Evolutionary conservation across 2,329 filamentous ascomycete species (phyloP).

Genomic region (Diaporthe amygdali): DNA sequence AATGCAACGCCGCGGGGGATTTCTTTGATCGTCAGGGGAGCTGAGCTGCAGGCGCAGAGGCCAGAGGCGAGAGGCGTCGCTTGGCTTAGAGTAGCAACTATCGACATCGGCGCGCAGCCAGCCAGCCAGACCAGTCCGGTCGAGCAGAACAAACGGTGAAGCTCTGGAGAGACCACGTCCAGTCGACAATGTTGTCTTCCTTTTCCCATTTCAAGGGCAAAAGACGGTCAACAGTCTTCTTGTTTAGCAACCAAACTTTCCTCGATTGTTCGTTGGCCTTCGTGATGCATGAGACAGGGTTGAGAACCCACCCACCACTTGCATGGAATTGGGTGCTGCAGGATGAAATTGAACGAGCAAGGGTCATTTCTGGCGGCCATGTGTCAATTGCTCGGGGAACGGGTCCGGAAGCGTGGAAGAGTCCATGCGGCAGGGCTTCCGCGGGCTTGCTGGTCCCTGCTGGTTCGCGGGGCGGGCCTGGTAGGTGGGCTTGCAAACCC

Average conservation of each 20-base stretch:
- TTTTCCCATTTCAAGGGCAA: background rate
- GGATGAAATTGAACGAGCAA: slow-evolving; percentile 21
- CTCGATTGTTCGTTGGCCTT: slow-evolving; percentile 1
- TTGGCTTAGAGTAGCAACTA: slow-evolving; percentile 2
- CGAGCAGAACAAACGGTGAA: background rate
- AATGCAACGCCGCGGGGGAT: slow-evolving; percentile 3
- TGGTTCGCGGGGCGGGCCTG: slow-evolving; percentile 17
- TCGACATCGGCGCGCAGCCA: slow-evolving; percentile 21
- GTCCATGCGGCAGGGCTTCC: slow-evolving; percentile 22
- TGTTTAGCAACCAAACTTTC: slow-evolving; percentile 15
- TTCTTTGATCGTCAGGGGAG: slow-evolving; percentile 23
- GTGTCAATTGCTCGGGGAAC: slow-evolving; percentile 26
- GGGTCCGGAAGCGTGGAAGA: slow-evolving; percentile 21
- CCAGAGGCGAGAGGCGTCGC: background rate
- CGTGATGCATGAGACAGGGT: slow-evolving; percentile 15
- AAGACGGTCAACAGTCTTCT: slow-evolving; percentile 21
- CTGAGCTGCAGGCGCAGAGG: slow-evolving; percentile 3
- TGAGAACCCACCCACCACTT: slow-evolving; percentile 5
- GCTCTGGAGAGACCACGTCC: background rate
- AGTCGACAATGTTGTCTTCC: background rate
- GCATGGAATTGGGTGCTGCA: slow-evolving; percentile 23
- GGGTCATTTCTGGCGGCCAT: slow-evolving; percentile 26
- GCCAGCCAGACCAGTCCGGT: slow-evolving; percentile 17
- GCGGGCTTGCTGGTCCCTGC: slow-evolving; percentile 18
- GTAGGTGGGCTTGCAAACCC: background rate